Base-by-base conservation (phyloP, 768 basidiomycete species). In the Paxillus rubicundulus region DNA sequence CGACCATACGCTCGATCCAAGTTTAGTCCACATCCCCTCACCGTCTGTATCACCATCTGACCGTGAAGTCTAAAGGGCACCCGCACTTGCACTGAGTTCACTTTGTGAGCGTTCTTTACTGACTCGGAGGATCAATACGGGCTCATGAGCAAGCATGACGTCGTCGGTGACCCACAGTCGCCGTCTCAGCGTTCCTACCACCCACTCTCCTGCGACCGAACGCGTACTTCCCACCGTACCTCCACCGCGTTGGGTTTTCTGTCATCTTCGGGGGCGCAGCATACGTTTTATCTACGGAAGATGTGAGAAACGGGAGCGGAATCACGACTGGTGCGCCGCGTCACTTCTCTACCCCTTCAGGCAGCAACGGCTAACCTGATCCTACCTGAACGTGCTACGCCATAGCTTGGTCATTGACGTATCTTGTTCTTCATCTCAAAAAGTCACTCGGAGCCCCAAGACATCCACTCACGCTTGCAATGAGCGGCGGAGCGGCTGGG, bases 391-490 rank as follows among this genome's bases (percentile, higher is more conserved):
- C 37, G 37, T 17, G 37, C 37, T 53, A 20, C 30, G 34, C 32
- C 38, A 28, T 41, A 75, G 77, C 76, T 7, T 78, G 75, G 75
- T 74, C 75, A n/a, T 58, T 78, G 42, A 77, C 71, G 32, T 78
- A 77, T 52, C 68, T 78, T 32, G 60, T 75, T 17, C 50, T 78
- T 33, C 74, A 77, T 44, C 54, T 66, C 3, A 61, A 71, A n/a
- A 64, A 57, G 32, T 70, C 75, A 1, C 36, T 70, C 2, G 64
- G 49, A 12, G 52, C 63, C 0, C 73, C 72, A 1, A 60, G 71
- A 2, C 66, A 70, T 53, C 56, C 61, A 1, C 41, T 74, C 2
- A 62, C 75, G n/a, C 52, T 74, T 16, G 69, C 62, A 1, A 59
- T 78, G 53, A 62, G 58, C 16, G 59, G 45, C 2, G 71, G 71